phyloP scores from a whole-genome alignment of 768 basidiomycete species.

The Macrolepiota albuminosa region DNA sequence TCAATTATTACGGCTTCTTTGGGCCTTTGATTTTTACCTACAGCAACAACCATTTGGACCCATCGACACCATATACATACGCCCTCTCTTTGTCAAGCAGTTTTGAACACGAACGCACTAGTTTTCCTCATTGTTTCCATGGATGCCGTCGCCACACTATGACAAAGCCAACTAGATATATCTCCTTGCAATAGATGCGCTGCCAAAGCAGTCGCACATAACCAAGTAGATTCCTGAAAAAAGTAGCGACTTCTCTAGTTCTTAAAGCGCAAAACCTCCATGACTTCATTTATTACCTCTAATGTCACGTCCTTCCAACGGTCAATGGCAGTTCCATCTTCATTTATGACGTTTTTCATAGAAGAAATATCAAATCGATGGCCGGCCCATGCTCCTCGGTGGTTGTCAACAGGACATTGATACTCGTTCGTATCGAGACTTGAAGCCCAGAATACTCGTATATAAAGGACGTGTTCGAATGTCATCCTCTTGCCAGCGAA shows the following conservation, averaged over 20 bases:
- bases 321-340: background rate
- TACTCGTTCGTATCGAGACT: background rate
- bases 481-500: background rate
- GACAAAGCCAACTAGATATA: too few species aligned
- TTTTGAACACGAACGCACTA: too few species aligned
- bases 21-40: too few species aligned
- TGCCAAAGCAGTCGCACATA: too few species aligned
- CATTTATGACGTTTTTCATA: background rate
- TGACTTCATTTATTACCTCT: background rate
- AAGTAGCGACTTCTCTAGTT: too few species aligned
- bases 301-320: slow-evolving; percentile 4
- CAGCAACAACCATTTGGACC: too few species aligned
- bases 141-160: too few species aligned
- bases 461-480: background rate
- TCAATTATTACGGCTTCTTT: too few species aligned
- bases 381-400: slow-evolving; percentile 1
- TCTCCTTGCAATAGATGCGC: too few species aligned
- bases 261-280: background rate
- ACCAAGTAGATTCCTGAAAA: background rate
- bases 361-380: slow-evolving; percentile 3
- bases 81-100: too few species aligned
- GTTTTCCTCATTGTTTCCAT: too few species aligned
- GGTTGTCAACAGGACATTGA: background rate
- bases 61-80: too few species aligned
- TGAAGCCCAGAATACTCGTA: background rate